Conservation (phyloP, 345 rosid species). For the Eucalyptus curtisii region DNA sequence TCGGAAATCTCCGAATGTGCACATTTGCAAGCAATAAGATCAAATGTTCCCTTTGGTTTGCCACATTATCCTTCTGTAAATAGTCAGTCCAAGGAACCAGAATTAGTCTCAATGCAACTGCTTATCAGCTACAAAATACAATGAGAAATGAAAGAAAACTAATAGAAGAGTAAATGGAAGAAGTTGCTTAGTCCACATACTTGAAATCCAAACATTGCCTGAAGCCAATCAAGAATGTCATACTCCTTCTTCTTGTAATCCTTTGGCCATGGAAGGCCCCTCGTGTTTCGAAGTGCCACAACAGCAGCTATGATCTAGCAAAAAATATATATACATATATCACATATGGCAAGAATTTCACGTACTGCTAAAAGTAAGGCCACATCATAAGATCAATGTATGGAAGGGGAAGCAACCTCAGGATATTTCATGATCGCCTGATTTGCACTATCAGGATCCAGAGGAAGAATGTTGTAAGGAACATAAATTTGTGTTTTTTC, state of each 20-base stretch:
- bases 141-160: background rate
- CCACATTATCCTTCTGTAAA: constrained; percentile 89
- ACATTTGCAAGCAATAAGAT: constrained; percentile 94
- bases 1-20: constrained; percentile 89
- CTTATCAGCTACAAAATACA: background rate
- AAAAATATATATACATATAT: background rate
- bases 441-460: constrained; percentile 97
- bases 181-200: constrained; percentile 6
- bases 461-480: constrained; percentile 93
- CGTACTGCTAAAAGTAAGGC: background rate
- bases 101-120: background rate
- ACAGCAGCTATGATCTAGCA: constrained; percentile 92
- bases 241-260: constrained; percentile 74
- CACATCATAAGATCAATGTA: background rate
- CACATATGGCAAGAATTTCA: background rate
- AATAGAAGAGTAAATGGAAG: background rate
- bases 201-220: constrained; percentile 98
- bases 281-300: constrained; percentile 86
- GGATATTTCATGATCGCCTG: constrained; percentile 98
- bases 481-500: constrained; percentile 89
- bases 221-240: constrained; percentile 99
- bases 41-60: constrained; percentile 98
- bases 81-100: background rate
- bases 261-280: constrained; percentile 99
- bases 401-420: constrained; percentile 37